These are phyloP conservation scores for Knoxdaviesia proteae DNA, from an alignment of 2,329 filamentous ascomycete species.

Conservation along the genomic window DNA sequence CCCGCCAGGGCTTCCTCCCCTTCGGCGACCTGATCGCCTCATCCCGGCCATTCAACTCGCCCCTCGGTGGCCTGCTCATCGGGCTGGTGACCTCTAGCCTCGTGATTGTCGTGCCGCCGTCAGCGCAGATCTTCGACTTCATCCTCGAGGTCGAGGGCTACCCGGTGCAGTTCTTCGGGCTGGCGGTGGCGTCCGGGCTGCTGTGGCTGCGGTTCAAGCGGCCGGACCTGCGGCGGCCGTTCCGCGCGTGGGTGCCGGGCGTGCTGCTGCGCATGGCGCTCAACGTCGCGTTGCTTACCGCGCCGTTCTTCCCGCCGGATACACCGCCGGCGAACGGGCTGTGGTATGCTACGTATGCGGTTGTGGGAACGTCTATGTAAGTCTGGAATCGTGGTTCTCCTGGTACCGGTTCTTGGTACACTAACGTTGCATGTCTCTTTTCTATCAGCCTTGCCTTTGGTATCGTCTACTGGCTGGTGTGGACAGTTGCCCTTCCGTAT, in stretches of 20 bases:
- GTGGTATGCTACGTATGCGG: slow-evolving; percentile 32
- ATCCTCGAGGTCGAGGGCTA: slow-evolving; percentile 55
- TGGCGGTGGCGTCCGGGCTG: slow-evolving; percentile 36
- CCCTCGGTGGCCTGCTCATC: slow-evolving; percentile 44
- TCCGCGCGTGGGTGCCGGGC: slow-evolving; percentile 41
- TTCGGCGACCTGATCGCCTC: slow-evolving; percentile 39
- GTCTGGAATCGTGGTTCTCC: slow-evolving; percentile 9
- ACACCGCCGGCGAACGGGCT: slow-evolving; percentile 21
- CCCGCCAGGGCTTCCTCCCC: slow-evolving; percentile 48
- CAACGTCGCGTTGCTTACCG: slow-evolving; percentile 31
- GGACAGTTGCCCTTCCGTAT: slow-evolving; percentile 38
- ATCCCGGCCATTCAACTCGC: slow-evolving; percentile 44
- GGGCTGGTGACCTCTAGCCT: slow-evolving; percentile 48
- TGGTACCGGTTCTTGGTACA: not conserved
- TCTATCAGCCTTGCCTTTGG: slow-evolving; percentile 33
- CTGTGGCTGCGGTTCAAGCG: slow-evolving; percentile 37
- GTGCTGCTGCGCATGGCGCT: slow-evolving; percentile 33
- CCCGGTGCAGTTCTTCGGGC: slow-evolving; percentile 36
- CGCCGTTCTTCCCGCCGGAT: slow-evolving; percentile 40
- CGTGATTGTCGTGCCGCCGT: slow-evolving; percentile 44
- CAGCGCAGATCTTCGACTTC: slow-evolving; percentile 47
- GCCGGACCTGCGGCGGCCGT: slow-evolving; percentile 40
- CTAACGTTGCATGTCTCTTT: not conserved
- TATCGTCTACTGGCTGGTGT: slow-evolving; percentile 47
- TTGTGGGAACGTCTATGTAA: slow-evolving; percentile 31